phyloP scores from a whole-genome alignment of 352 stramenopile genomes.

The Globisporangium uncinulatum region DNA sequence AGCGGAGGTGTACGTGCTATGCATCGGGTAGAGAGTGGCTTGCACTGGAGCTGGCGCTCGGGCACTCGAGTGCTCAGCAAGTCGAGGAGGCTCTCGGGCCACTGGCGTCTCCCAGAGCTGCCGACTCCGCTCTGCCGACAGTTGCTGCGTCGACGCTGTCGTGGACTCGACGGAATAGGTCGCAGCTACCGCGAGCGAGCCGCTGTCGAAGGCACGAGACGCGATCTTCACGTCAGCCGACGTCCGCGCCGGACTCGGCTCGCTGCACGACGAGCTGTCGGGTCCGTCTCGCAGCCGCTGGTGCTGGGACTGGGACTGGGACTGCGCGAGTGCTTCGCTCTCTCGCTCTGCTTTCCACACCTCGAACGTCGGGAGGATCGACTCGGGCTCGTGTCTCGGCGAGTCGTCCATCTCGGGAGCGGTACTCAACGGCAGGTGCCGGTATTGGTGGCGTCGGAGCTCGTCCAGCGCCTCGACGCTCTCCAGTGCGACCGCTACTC shows the following conservation, averaged over 20 bases:
- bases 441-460: constrained; percentile 5
- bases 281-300: not conserved
- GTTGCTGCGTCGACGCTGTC: not conserved
- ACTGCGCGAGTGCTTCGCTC: not conserved
- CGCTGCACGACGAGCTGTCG: constrained; percentile 1
- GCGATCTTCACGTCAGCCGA: constrained; percentile 9
- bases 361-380: constrained; percentile 17
- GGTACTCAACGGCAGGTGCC: constrained; percentile 11
- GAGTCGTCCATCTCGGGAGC: constrained; percentile 12
- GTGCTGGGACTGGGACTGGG: constrained; percentile 5
- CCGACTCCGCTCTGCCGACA: constrained; percentile 17
- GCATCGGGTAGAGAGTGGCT: not conserved
- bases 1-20: not conserved
- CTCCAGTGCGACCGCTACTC: constrained; percentile 6
- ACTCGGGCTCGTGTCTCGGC: constrained; percentile 6
- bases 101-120: constrained; percentile 22
- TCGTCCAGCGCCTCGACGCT: constrained; percentile 10
- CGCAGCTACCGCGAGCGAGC: not conserved
- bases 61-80: not conserved
- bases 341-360: constrained; percentile 15
- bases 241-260: constrained; percentile 3
- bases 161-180: not conserved
- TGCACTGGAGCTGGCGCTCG: not conserved
- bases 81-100: not conserved
- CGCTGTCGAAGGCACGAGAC: constrained; percentile 9